Evolutionary conservation across 2,329 filamentous ascomycete species (phyloP).

Genomic region (Xylariaceae sp.): DNA sequence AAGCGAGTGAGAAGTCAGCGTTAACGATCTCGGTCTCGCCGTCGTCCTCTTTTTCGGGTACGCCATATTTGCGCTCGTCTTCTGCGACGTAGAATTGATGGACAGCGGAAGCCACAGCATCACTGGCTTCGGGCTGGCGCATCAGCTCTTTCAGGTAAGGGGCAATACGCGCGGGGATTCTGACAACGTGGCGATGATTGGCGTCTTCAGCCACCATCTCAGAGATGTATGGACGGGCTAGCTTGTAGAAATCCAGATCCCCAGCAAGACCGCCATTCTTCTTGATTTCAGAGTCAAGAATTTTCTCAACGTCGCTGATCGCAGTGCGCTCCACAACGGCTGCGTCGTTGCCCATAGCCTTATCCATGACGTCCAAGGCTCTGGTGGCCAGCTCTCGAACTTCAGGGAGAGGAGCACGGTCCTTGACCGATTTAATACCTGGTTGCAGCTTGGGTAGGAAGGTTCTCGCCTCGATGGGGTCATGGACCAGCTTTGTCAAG

Average conservation of each 20-base stretch:
- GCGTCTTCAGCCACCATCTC: slow-evolving; percentile 85
- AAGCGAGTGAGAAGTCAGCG: slow-evolving; percentile 93
- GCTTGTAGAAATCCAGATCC: slow-evolving; percentile 63
- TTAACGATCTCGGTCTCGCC: slow-evolving; percentile 97
- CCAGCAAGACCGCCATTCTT: slow-evolving; percentile 61
- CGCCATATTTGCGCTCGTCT: slow-evolving; percentile 82
- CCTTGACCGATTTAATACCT: slow-evolving; percentile 84
- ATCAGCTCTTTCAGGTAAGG: slow-evolving; percentile 76
- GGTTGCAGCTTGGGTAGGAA: slow-evolving; percentile 94
- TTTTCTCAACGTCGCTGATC: slow-evolving; percentile 68
- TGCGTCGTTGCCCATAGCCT: slow-evolving; percentile 79
- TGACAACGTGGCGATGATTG: slow-evolving; percentile 74
- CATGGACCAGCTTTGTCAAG: slow-evolving; percentile 95
- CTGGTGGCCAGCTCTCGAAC: slow-evolving; percentile 86
- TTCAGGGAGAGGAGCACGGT: slow-evolving; percentile 88
- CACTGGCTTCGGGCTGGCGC: slow-evolving; percentile 55
- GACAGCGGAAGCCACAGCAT: slow-evolving; percentile 69
- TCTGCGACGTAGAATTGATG: slow-evolving; percentile 77
- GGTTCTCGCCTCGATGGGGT: slow-evolving; percentile 86
- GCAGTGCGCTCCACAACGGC: slow-evolving; percentile 65
- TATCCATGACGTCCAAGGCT: slow-evolving; percentile 82
- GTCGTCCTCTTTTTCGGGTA: slow-evolving; percentile 81
- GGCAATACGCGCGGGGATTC: slow-evolving; percentile 65
- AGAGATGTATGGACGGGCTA: slow-evolving; percentile 71
- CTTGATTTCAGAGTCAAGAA: slow-evolving; percentile 75